These are phyloP conservation scores for Furcasterigmium furcatum DNA, from an alignment of 2,329 filamentous ascomycete species.

Conservation along the genomic window DNA sequence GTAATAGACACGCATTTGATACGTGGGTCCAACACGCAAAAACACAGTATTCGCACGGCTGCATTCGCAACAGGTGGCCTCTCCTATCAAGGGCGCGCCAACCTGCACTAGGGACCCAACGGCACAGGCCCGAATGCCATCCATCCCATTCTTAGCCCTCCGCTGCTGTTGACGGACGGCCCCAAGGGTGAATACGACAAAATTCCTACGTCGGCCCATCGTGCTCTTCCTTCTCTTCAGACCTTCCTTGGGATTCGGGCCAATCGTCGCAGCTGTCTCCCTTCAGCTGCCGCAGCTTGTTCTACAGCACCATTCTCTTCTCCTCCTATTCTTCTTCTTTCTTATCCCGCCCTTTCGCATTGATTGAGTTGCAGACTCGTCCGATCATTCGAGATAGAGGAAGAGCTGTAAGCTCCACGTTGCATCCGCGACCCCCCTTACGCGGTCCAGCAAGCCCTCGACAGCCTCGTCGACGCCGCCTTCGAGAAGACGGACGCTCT, in stretches of 20 bases:
- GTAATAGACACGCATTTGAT: too few relatives aligned
- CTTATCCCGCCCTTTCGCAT: constrained; percentile 1
- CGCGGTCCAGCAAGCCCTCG: not conserved
- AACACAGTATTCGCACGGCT: too few relatives aligned
- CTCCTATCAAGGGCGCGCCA: too few relatives aligned
- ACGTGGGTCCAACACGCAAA: too few relatives aligned
- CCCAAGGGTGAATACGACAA: not conserved
- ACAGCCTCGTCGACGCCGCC: constrained; percentile 5
- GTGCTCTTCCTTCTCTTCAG: not conserved
- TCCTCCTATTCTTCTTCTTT: not conserved
- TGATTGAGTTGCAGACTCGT: constrained; percentile 15
- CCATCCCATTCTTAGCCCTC: constrained; percentile 6
- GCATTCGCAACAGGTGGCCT: too few relatives aligned
- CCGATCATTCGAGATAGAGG: constrained; percentile 10
- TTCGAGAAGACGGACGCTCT: constrained; percentile 7
- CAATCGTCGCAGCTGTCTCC: too few relatives aligned
- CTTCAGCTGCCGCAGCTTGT: too few relatives aligned
- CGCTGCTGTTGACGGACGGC: not conserved
- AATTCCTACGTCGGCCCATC: not conserved
- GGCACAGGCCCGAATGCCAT: not conserved
- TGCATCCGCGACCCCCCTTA: not conserved
- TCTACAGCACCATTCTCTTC: not conserved
- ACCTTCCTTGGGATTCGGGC: too few relatives aligned
- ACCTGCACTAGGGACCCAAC: not conserved
- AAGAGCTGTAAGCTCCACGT: constrained; percentile 12